Conservation (phyloP, 306 rosid genomes). For the Fragaria iinumae region DNA sequence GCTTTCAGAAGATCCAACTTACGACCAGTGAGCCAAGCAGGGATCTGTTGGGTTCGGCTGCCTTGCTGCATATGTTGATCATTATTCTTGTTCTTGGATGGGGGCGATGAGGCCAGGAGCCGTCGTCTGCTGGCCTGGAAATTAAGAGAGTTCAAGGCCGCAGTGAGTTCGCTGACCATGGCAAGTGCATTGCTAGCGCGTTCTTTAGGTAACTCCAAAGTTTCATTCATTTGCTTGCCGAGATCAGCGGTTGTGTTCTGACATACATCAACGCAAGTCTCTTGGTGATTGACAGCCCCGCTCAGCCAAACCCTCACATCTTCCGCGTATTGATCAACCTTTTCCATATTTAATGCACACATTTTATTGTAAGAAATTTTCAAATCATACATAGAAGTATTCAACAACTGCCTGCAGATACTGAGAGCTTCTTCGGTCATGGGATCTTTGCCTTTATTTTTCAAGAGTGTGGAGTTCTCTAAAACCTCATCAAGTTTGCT, state of each 20-base stretch:
- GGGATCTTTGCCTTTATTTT: conserved; percentile 44
- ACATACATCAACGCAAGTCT: conserved; percentile 61
- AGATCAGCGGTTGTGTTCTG: conserved; percentile 47
- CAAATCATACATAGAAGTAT: conserved; percentile 46
- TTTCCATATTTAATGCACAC: conserved; percentile 29
- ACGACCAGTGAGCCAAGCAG: conserved; percentile 41
- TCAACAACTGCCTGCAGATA: conserved; percentile 50
- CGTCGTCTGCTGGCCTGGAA: not conserved
- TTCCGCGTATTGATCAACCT: conserved; percentile 31
- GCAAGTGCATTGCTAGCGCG: conserved; percentile 61
- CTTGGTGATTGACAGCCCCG: conserved; percentile 48
- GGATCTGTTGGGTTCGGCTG: conserved; percentile 4
- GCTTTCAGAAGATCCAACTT: conserved; percentile 34
- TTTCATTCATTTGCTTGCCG: conserved; percentile 40
- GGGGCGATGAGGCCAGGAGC: not conserved
- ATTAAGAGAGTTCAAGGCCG: not conserved
- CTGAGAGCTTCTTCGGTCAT: conserved; percentile 49
- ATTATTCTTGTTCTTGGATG: not conserved
- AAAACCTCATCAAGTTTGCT: conserved; percentile 26
- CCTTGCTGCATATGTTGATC: not conserved
- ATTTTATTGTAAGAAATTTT: conserved; percentile 27
- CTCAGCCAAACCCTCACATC: conserved; percentile 69
- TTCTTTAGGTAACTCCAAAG: conserved; percentile 40
- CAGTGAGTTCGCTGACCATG: conserved; percentile 35
- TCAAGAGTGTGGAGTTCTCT: conserved; percentile 26